Conservation (phyloP, 768 basidiomycete genomes). For the Amanita polypyramis region DNA sequence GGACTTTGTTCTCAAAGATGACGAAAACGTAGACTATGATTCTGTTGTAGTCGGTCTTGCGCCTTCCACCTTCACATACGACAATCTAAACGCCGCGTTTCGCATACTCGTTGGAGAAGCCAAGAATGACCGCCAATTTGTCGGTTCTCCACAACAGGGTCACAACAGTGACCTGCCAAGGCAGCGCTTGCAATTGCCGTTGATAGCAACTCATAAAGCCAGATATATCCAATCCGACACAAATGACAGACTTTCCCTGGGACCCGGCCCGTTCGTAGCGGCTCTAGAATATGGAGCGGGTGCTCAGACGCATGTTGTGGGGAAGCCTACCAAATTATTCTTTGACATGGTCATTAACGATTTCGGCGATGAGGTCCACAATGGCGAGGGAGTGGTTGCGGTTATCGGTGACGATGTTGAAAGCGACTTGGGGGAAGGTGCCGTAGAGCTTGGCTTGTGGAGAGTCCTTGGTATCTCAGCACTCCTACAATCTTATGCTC, state of each 20-base stretch:
- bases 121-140: not conserved
- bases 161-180: not conserved
- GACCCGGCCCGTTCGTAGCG: constrained; percentile 60
- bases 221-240: constrained; percentile 36
- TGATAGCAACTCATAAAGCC: constrained; percentile 54
- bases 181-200: constrained; percentile 31
- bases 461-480: constrained; percentile 45
- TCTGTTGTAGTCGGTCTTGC: constrained; percentile 58
- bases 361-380: constrained; percentile 13
- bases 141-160: not conserved
- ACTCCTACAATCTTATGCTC: not conserved
- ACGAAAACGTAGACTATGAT: constrained; percentile 27
- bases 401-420: constrained; percentile 61
- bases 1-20: not conserved
- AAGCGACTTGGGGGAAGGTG: constrained; percentile 56
- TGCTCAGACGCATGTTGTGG: constrained; percentile 40
- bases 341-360: constrained; percentile 46
- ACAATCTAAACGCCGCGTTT: constrained; percentile 53
- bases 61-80: constrained; percentile 40
- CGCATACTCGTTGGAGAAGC: constrained; percentile 44
- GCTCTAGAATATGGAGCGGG: constrained; percentile 49
- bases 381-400: constrained; percentile 22
- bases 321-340: constrained; percentile 52
- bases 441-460: constrained; percentile 48
- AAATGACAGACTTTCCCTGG: constrained; percentile 45